Conservation (phyloP, 208 protist species). For the Lotmaria passim region DNA sequence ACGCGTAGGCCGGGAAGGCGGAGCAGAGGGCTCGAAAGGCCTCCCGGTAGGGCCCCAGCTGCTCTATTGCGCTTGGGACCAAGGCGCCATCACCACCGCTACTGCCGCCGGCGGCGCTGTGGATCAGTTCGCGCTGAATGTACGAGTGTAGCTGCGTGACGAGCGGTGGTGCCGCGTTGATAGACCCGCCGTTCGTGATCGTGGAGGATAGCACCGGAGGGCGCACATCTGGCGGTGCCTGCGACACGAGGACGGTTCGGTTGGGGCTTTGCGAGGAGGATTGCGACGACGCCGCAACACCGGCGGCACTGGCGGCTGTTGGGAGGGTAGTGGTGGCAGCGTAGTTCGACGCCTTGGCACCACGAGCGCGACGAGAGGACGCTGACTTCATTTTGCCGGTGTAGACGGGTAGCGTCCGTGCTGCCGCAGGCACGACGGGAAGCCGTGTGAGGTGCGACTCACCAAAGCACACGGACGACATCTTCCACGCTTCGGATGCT, state of each 20-base stretch:
- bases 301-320: background rate
- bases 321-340: background rate
- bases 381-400: background rate
- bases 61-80: slow-evolving; percentile 41
- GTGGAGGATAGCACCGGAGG: slow-evolving; percentile 24
- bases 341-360: background rate
- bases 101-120: too few relatives aligned
- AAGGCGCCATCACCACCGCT: slow-evolving; percentile 14
- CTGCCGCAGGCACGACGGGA: slow-evolving; percentile 5
- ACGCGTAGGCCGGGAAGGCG: slow-evolving; percentile 72
- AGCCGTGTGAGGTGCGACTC: background rate
- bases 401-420: slow-evolving; percentile 12
- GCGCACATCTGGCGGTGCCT: slow-evolving; percentile 9
- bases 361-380: background rate
- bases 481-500: background rate
- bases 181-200: slow-evolving; percentile 5
- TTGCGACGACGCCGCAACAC: background rate
- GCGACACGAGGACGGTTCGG: background rate
- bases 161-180: slow-evolving; percentile 10
- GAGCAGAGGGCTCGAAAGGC: slow-evolving; percentile 66
- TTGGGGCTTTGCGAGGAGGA: background rate
- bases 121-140: slow-evolving; percentile 46
- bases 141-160: slow-evolving; percentile 46
- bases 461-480: background rate
- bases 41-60: slow-evolving; percentile 78